phyloP scores from a whole-genome alignment of 352 stramenopile genomes.

The Pythium phragmitis region DNA sequence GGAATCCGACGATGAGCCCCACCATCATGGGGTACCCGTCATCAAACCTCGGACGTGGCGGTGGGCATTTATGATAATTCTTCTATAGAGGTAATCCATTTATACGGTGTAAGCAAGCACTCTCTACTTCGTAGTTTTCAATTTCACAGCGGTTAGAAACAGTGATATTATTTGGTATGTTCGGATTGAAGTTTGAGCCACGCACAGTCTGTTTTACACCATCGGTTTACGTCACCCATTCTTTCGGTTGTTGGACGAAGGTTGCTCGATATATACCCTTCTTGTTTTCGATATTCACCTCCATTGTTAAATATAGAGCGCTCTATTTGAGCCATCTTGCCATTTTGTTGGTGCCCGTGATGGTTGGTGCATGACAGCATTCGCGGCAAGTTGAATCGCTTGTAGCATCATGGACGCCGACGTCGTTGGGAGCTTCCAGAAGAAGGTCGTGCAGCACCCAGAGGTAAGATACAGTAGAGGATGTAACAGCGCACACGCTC shows the following conservation, averaged over 20 bases:
- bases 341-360: slow-evolving; percentile 27
- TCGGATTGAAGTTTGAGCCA: slow-evolving; percentile 25
- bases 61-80: no score
- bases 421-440: slow-evolving; percentile 55
- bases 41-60: no score
- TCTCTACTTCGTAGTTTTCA: no score
- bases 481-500: not conserved
- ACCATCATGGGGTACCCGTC: not conserved
- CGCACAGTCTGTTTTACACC: slow-evolving; percentile 29
- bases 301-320: slow-evolving; percentile 8
- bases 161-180: slow-evolving; percentile 1
- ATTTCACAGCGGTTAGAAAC: not conserved
- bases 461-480: slow-evolving; percentile 39
- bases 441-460: slow-evolving; percentile 67
- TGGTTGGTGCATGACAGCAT: slow-evolving; percentile 29
- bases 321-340: slow-evolving; percentile 16
- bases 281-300: slow-evolving; percentile 1
- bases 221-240: slow-evolving; percentile 30
- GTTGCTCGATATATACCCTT: not conserved
- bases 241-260: slow-evolving; percentile 3
- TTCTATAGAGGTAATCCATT: no score
- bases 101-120: no score
- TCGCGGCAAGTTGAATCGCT: slow-evolving; percentile 18
- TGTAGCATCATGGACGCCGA: slow-evolving; percentile 50
- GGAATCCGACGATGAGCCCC: slow-evolving; percentile 11